These are phyloP conservation scores for Colletotrichum limetticola DNA, from an alignment of 2,329 filamentous ascomycete species.

Conservation along the genomic window DNA sequence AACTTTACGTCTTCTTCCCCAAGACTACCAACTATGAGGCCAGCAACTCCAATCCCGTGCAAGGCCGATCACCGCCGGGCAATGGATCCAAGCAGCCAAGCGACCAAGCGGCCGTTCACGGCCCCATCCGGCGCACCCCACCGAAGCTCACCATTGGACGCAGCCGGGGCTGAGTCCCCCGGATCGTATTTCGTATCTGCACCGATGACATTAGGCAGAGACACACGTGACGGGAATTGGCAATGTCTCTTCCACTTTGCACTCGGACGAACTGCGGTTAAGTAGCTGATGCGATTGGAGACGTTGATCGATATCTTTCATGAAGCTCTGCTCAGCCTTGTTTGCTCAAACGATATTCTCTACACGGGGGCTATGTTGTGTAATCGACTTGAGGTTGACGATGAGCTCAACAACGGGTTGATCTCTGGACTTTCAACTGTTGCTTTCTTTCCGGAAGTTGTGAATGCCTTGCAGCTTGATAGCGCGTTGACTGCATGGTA, in stretches of 20 bases:
- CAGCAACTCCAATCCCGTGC: slow-evolving; percentile 2
- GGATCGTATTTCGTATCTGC: slow-evolving; percentile 34
- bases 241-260: too few relatives aligned
- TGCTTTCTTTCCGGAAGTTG: too few relatives aligned
- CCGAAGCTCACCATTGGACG: neutral
- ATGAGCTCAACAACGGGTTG: too few relatives aligned
- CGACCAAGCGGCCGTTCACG: neutral
- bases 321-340: neutral
- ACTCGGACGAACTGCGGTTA: too few relatives aligned
- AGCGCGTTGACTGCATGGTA: too few relatives aligned
- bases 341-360: neutral
- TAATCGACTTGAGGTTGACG: too few relatives aligned
- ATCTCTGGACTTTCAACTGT: too few relatives aligned
- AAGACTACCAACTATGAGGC: neutral
- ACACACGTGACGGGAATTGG: slow-evolving; percentile 11
- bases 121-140: slow-evolving; percentile 22
- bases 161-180: neutral
- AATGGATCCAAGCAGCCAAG: neutral
- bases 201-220: neutral
- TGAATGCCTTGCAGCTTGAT: too few relatives aligned
- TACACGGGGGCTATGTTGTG: too few relatives aligned
- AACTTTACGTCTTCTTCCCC: neutral
- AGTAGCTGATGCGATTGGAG: neutral
- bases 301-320: neutral
- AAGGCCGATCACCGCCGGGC: slow-evolving; percentile 14